Conservation (phyloP, 1,284 basidiomycete species). For the Pseudozyma tsukubaensis region DNA sequence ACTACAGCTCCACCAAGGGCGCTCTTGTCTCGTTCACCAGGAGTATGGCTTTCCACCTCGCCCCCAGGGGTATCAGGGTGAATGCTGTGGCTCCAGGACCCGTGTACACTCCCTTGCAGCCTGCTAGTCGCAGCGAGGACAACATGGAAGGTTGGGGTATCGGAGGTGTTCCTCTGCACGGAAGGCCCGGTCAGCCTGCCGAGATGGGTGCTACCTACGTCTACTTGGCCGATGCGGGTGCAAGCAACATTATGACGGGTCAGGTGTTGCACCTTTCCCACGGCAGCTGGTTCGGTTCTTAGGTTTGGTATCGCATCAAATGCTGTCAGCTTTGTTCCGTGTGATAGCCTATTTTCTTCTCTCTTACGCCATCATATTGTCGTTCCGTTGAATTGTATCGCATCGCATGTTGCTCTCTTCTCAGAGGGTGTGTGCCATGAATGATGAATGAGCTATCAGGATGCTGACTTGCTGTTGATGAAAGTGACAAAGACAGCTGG, state of each 20-base stretch:
- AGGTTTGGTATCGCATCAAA: background rate
- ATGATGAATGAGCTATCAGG: too few relatives aligned
- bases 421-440: background rate
- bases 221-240: constrained; percentile 53
- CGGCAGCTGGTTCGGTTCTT: constrained; percentile 49
- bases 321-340: background rate
- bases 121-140: constrained; percentile 49
- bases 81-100: constrained; percentile 74
- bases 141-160: constrained; percentile 61
- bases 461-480: background rate
- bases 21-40: constrained; percentile 73
- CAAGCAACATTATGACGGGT: constrained; percentile 58
- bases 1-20: constrained; percentile 73
- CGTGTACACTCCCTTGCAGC: constrained; percentile 72
- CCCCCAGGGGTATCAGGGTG: constrained; percentile 74
- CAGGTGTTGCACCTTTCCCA: constrained; percentile 53
- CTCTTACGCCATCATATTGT: background rate
- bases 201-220: constrained; percentile 58
- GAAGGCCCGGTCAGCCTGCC: constrained; percentile 53
- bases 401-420: background rate
- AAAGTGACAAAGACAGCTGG: too few relatives aligned
- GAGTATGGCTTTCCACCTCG: constrained; percentile 74
- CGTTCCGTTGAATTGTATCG: background rate
- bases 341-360: background rate
- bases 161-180: constrained; percentile 48